Evolutionary conservation across 2,329 filamentous ascomycete genomes (phyloP).

Genomic region (Zymoseptoria brevis): DNA sequence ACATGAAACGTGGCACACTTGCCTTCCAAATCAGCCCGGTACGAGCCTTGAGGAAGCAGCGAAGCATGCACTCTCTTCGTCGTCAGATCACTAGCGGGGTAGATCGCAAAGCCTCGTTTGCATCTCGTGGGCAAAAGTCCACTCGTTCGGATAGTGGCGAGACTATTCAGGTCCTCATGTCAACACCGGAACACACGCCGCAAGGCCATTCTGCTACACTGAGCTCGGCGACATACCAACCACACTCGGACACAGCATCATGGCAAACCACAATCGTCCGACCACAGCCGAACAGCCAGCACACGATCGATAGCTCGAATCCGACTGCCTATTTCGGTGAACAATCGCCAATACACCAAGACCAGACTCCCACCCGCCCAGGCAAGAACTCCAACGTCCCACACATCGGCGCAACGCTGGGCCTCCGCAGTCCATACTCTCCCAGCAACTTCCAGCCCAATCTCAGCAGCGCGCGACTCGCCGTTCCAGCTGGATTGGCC

Average conservation of each 20-base stretch:
- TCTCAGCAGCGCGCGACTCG: background rate
- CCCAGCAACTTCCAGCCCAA: constrained; percentile 11
- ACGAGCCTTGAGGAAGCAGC: constrained; percentile 24
- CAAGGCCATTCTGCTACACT: background rate
- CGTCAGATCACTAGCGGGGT: constrained; percentile 19
- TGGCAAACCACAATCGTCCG: constrained; percentile 7
- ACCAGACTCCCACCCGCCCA: constrained; percentile 15
- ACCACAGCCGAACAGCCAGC: background rate
- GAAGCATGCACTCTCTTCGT: constrained; percentile 27
- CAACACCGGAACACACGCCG: constrained; percentile 10
- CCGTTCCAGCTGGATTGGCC: background rate
- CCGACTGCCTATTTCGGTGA: constrained; percentile 3
- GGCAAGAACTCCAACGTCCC: constrained; percentile 13
- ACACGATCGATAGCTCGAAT: constrained; percentile 2
- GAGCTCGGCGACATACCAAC: constrained; percentile 1
- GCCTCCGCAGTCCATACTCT: constrained; percentile 13
- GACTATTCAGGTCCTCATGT: constrained; percentile 35
- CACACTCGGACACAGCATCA: constrained; percentile 1
- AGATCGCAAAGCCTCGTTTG: constrained; percentile 4
- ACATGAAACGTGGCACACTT: constrained; percentile 28
- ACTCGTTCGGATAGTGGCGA: constrained; percentile 33
- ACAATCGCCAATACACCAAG: background rate
- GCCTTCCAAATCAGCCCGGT: constrained; percentile 27
- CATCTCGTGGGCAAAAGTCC: background rate
- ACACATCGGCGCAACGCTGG: constrained; percentile 10